Base-by-base conservation (phyloP, 2,329 filamentous ascomycete species). In the Grosmannia serpens region DNA sequence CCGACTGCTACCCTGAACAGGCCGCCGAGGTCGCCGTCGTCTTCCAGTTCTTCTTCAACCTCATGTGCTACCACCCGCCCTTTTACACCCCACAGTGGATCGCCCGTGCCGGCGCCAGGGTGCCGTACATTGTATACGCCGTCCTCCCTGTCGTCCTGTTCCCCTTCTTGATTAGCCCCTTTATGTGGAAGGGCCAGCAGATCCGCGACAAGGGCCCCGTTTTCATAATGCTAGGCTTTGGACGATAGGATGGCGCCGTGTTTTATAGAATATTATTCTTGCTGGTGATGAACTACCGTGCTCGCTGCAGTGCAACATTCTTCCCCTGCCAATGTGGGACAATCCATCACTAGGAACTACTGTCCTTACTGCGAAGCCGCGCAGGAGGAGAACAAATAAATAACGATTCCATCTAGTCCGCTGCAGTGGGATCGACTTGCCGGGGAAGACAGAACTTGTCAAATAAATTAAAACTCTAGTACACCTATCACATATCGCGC, bases 71-170 rank as follows among this genome's bases (percentile, higher is more conserved):
- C 53, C 61, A 60, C 31, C 61, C 61, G 31, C 62, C 62, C 2
- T 63, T 62, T 44, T 63, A 61, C 59, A 61, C 58, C 51, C 62
- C 61, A 15, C 56, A 54, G 52, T 62, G 61, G 62, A 61, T 63
- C 41, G 54, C 35, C 11, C 15, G 53, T 41, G 47, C 52, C 15
- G 61, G 61, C n/a, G 57, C 59, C 41, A 59, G 54, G 46, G 58
- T 60, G 2, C 58, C 62, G 3, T 63, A 62, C 51, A 58, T 59
- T 24, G 61, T 63, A 15, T 63, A 59, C 31, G 60, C 59, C 13
- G 17, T 61, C 1, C 50, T 63, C 11, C 60, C 62, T 6, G 51
- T 62, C 41, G 56, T 50, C 10, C 29, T 58, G 31, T 62, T 62
- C 31, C 62, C 62, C 0, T 27, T 61, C 22, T 33, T 60, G 22